A percentile compares a stretch with the other conserved stretches of the same genome.
Evolutionary conservation across 129 eudicot genomes (phyloP).

Genomic region (Glebionis coronaria): DNA sequence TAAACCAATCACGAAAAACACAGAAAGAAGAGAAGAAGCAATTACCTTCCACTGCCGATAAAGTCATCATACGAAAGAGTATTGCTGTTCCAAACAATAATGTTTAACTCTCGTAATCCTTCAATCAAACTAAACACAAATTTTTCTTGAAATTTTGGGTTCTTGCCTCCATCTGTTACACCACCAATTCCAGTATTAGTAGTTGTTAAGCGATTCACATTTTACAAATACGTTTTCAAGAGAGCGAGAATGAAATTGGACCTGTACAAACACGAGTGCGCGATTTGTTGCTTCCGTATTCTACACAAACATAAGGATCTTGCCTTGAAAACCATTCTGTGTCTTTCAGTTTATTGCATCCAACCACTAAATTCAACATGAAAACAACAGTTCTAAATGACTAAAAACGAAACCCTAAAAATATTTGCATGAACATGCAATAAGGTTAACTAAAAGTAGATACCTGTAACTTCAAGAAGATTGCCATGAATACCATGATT

Average conservation of each 20-base stretch:
- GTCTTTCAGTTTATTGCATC: constrained; percentile 69
- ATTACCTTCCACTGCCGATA: constrained; percentile 96
- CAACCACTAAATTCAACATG: constrained; percentile 46
- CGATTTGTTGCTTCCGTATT: constrained; percentile 61
- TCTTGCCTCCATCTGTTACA: constrained; percentile 77
- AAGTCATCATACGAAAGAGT: constrained; percentile 57
- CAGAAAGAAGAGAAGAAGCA: not conserved
- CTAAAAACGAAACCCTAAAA: not conserved
- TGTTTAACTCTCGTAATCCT: constrained; percentile 69
- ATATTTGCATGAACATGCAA: not conserved
- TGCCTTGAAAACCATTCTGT: constrained; percentile 96
- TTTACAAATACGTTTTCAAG: not conserved
- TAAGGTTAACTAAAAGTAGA: not conserved
- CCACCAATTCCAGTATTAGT: not conserved
- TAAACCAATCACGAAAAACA: not conserved
- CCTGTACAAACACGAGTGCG: constrained; percentile 87
- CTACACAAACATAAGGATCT: constrained; percentile 92
- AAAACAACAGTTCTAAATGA: not conserved
- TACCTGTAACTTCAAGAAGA: constrained; percentile 83
- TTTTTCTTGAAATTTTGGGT: constrained; percentile 91
- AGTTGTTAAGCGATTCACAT: not conserved
- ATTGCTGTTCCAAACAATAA: constrained; percentile 86
- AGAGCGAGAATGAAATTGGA: not conserved
- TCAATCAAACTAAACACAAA: constrained; percentile 65
- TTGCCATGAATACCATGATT: constrained; percentile 64